Evolutionary conservation across 192 early-diverging fungal species (phyloP), one percentile per base, ranked within the genome.

Genomic region (Geosiphon pyriformis): DNA sequence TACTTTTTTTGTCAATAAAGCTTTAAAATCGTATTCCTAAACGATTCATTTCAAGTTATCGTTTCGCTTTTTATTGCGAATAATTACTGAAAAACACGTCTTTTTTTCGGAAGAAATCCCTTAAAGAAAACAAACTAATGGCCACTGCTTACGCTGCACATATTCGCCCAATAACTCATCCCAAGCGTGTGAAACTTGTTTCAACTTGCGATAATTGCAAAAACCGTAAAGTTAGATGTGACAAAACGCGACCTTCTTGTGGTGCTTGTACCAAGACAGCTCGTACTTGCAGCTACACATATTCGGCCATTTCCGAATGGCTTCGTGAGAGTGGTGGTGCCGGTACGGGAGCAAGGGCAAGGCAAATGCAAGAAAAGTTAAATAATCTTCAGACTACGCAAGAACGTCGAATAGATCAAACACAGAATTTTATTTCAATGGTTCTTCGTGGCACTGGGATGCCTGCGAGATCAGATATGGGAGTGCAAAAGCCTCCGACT

Each of bases 131-230:
- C n/a, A n/a, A n/a, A n/a, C n/a, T n/a, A 59, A 59, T 59, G 57
- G 57, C 32, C 1, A 23, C n/a, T n/a, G 10, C 46, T 23, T 47
- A 63, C 29, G n/a, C 42, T 47, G n/a, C n/a, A n/a, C n/a, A n/a
- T n/a, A n/a, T n/a, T n/a, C 42, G 61, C 3, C 61, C 61, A 4
- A 12, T 50, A 17, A 12, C 37, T 6, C 29, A 4, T 3, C 1
- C 37, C 10, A 63, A 63, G 15, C 22, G 61, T 1, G 61, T 64
- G 4, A 64, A 64, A 32, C 26, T 64, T 10, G 49, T 64, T 8
- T 64, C 48, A 23, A 64, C 61, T 32, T 64, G 61, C 34, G 61
- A 64, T 52, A 50, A 27, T 31, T 64, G 61, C 32, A 64, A 64
- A 34, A 31, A 49, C 25, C 47, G 61, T 20, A 64, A 64, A 10